Conservation (phyloP, 2,329 filamentous ascomycete genomes). For the Westerdykella sp. region DNA sequence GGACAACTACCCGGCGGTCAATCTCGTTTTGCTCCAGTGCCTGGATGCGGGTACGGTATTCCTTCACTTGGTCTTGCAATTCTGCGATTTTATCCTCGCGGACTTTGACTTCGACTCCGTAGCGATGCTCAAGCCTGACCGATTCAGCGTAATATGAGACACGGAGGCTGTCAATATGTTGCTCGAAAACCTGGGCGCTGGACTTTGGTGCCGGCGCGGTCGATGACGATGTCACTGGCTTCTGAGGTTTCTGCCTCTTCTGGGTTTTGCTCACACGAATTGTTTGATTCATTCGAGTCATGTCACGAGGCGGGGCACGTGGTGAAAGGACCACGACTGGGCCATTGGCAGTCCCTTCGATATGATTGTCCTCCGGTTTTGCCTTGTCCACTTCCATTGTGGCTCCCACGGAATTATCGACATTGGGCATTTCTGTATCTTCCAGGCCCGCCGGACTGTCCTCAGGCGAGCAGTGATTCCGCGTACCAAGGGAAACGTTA, state of each 20-base stretch:
- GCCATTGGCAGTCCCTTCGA: neutral
- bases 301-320: neutral
- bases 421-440: too few species aligned
- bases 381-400: neutral
- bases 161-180: slow-evolving; percentile 6
- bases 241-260: neutral
- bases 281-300: neutral
- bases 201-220: neutral
- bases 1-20: slow-evolving; percentile 1
- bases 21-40: slow-evolving; percentile 6
- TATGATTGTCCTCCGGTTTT: neutral
- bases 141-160: slow-evolving; percentile 9
- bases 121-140: slow-evolving; percentile 8
- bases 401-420: too few species aligned
- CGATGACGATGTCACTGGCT: neutral
- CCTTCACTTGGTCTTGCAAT: slow-evolving; percentile 6
- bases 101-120: slow-evolving; percentile 1
- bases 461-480: too few species aligned
- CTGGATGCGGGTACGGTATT: slow-evolving; percentile 7
- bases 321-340: neutral
- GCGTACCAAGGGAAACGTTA: too few species aligned
- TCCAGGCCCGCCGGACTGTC: too few species aligned
- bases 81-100: slow-evolving; percentile 6
- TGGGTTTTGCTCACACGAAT: neutral
- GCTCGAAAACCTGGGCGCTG: slow-evolving; percentile 5